Evolutionary conservation across 1,139 yeast genomes (phyloP).

Genomic region (Pichia terricola): DNA sequence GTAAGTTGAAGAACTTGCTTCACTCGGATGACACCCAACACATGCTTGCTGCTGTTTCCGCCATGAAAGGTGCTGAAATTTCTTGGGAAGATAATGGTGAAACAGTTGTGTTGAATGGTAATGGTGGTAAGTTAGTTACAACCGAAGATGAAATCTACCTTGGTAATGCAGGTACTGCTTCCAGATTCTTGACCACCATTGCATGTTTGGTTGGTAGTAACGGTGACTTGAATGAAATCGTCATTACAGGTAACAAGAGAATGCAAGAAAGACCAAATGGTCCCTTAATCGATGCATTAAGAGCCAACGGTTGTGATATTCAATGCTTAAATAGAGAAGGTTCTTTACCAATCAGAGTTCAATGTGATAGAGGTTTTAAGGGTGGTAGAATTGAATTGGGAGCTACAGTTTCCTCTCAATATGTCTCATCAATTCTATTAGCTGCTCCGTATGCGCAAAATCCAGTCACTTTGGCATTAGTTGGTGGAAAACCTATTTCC

Average conservation of each 20-base stretch:
- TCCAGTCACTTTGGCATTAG: conserved; percentile 79
- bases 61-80: conserved; percentile 74
- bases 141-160: conserved; percentile 62
- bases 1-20: conserved; percentile 71
- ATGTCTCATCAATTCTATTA: conserved; percentile 92
- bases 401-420: conserved; percentile 95
- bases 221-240: conserved; percentile 36
- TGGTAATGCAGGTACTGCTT: conserved; percentile 98
- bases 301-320: conserved; percentile 67
- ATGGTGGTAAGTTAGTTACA: conserved; percentile 66
- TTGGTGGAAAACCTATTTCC: conserved; percentile 96
- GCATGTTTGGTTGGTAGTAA: conserved; percentile 65
- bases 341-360: conserved; percentile 74
- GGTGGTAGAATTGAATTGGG: conserved; percentile 93
- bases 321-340: conserved; percentile 67
- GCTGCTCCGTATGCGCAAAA: conserved; percentile 92
- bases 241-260: conserved; percentile 87
- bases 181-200: conserved; percentile 85
- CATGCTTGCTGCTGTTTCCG: conserved; percentile 81
- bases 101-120: conserved; percentile 76
- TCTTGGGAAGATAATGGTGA: conserved; percentile 81
- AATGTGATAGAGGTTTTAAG: conserved; percentile 59
- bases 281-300: conserved; percentile 86
- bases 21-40: conserved; percentile 95
- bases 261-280: conserved; percentile 99